Conservation (phyloP, 306 rosid genomes). For the Geum urbanum region DNA sequence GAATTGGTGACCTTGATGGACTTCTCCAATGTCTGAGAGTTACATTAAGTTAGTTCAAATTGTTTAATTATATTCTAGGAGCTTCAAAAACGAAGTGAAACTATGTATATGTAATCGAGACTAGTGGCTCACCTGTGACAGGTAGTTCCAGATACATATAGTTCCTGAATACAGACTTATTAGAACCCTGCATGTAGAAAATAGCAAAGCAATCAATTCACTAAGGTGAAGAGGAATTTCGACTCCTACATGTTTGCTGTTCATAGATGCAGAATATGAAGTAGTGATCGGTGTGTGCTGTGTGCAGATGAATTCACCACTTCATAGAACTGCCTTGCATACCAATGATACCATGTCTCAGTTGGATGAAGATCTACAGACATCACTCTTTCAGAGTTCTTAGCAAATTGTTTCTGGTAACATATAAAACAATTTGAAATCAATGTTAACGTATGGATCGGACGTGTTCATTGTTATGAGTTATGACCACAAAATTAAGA, state of each 20-base stretch:
- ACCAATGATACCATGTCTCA: constrained; percentile 70
- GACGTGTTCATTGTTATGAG: no score
- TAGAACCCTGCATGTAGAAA: constrained; percentile 65
- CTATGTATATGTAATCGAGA: neutral
- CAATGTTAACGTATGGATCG: no score
- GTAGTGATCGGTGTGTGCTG: no score
- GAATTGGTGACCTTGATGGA: constrained; percentile 46
- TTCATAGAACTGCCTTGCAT: neutral
- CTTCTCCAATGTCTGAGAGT: constrained; percentile 47
- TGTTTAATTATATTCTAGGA: neutral
- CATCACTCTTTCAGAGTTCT: constrained; percentile 65
- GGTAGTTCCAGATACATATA: constrained; percentile 55
- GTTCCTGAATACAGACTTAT: constrained; percentile 58
- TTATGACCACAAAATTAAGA: no score
- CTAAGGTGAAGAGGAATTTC: no score
- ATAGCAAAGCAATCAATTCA: no score
- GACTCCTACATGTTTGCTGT: no score
- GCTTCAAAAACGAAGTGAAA: neutral
- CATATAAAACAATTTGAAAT: no score
- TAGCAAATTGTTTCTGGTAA: constrained; percentile 62
- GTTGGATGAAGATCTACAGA: constrained; percentile 72
- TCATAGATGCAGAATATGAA: neutral
- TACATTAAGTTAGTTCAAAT: constrained; percentile 15
- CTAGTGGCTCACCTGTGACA: constrained; percentile 41
- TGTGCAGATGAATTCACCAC: no score